phyloP scores from a whole-genome alignment of 2,329 filamentous ascomycete species.

The Pseudogymnoascus sp. region DNA sequence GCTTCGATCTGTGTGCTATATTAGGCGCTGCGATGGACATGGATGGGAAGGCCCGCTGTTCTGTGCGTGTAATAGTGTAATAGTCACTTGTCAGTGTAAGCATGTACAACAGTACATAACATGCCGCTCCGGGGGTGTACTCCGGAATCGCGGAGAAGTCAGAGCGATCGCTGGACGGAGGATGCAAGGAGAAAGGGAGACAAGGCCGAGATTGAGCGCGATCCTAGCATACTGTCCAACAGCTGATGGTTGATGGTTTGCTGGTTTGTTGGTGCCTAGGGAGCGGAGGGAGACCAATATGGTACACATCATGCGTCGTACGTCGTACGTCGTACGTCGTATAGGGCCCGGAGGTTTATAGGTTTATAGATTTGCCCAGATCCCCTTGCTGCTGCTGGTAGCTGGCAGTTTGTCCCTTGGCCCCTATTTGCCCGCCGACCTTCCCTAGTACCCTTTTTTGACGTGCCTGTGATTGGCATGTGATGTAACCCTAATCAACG shows the following conservation, averaged over 20 bases:
- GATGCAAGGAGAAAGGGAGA: not conserved
- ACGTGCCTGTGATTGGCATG: not conserved
- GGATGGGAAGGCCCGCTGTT: conserved; percentile 1
- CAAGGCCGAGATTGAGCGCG: not conserved
- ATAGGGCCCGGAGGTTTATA: conserved; percentile 4
- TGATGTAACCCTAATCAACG: conserved; percentile 7
- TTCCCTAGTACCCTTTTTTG: not conserved
- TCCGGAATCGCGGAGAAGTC: not conserved
- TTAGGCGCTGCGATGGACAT: not conserved
- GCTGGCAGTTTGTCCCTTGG: not conserved
- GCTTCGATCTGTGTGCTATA: not conserved
- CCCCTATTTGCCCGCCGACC: not conserved
- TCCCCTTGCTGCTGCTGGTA: not conserved
- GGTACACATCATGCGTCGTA: not conserved
- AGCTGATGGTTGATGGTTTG: not conserved
- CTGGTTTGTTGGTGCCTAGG: too few species aligned
- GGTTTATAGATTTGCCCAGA: not conserved
- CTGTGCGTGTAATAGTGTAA: not conserved
- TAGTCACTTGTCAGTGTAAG: not conserved
- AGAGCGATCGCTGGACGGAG: not conserved
- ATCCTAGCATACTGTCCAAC: not conserved
- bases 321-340: not conserved
- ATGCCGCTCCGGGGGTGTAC: too few species aligned
- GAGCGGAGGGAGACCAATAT: too few species aligned
- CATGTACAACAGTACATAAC: too few species aligned